Evolutionary conservation across 2,329 filamentous ascomycete genomes (phyloP), one percentile per base, ranked within the genome.

Genomic region (Aureobasidium sp.): DNA sequence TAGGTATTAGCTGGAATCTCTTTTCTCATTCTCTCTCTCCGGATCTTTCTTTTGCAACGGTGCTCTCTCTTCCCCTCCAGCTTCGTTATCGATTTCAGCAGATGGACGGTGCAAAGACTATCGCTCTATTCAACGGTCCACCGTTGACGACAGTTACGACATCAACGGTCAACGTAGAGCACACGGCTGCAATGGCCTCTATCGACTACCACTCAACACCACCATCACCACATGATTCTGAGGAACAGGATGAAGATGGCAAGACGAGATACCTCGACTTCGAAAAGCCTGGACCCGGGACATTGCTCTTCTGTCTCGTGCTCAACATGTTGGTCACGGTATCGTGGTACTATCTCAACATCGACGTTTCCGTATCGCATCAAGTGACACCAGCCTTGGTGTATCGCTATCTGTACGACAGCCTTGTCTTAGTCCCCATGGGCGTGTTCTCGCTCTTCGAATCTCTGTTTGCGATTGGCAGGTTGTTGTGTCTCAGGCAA

Each of bases 301-400:
- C 25, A 12, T 20, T 60, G 11, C 17, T 41, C 22, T 36, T 42
- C 20, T 60, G 34, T 41, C 57, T 60, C 1, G 5, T 42, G 17
- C 34, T 51, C 27, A 60, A 60, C 37, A 41, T 60, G 22, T 11
- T 41, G 22, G 57, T 51, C 20, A 60, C 57, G 25, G n/a, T 39
- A n/a, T 41, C 37, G 31, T 60, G 57, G 57, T 60, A 60, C 37
- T 36, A 42, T 9, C 22, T 60, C 57, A 51, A 60, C 37, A 11
- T 60, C 45, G 45, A 57, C 39, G 22, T 45, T 3, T 12, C 41
- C 29, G 20, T 14, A 6, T 3, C 42, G 1, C 31, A 34, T 15
- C 27, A 7, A 37, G 22, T 29, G 12, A 27, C 42, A 12, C 22
- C 31, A 3, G 31, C 11, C 27, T 17, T 45, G 39, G 17, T 39